Base-by-base conservation (phyloP, 169 alveolate species). In the Eimeria sp. region DNA sequence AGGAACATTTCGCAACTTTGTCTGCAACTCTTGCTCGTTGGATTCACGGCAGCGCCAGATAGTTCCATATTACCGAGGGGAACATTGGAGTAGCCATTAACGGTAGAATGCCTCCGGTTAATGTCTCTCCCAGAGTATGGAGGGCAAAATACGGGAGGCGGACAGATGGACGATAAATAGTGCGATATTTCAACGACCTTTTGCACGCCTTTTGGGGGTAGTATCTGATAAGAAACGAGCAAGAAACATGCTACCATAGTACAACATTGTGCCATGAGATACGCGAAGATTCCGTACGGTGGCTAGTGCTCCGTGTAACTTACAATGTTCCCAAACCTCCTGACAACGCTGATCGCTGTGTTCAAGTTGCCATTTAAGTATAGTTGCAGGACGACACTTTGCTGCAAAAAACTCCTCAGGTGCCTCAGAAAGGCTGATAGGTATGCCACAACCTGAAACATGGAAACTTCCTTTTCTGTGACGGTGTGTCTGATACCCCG, bases 361-460 rank as follows among this genome's bases (percentile, higher is more conserved):
- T 85, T 85, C 91, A 85, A 62, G 60, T 85, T 85, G 64, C 91
- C 91, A 27, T 40, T 49, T n/a, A 85, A 40, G 27, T 82, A 85
- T 23, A 85, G 91, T 27, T 62, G 91, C 80, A 85, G 4, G 11
- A 85, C 76, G 80, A 85, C 80, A 27, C 91, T 62, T 40, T 37
- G 76, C 25, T 60, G 80, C 33, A 85, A 64, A 18, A 6, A 14
- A 58, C 11, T 62, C 60, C 91, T 27, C 60, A 62, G 8, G 58
- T 78, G 27, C 60, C 58, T 62, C 52, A 85, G 60, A 40, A 85
- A 85, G 0, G 91, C 11, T 58, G 58, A 33, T 27, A 85, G 91
- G 62, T 60, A 85, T 43, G 78, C 80, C 14, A 85, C 78, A 49
- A 85, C 91, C 80, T 85, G 91, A 9, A 60, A 71, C 91, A 85